These are phyloP conservation scores for Avena insularis DNA, from an alignment of 176 grass and related monocot species.

Conservation along the genomic window DNA sequence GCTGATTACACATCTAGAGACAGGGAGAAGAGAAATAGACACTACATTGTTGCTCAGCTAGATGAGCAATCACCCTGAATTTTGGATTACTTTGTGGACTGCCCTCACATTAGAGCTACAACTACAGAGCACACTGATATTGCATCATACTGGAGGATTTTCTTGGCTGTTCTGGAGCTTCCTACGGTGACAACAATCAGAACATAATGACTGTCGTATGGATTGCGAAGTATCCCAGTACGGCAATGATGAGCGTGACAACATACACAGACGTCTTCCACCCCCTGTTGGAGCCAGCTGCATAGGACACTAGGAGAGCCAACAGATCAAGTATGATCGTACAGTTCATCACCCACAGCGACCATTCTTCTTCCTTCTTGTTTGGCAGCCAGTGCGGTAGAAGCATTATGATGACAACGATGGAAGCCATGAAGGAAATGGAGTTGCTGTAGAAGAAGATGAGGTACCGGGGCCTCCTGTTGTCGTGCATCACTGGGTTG, in stretches of 20 bases:
- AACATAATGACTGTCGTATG: not conserved
- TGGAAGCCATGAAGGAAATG: slow-evolving; percentile 12
- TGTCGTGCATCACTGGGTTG: not conserved
- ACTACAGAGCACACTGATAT: not conserved
- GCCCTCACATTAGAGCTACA: not conserved
- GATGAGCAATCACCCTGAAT: not conserved
- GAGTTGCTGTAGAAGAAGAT: slow-evolving; percentile 34
- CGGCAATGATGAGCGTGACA: not conserved
- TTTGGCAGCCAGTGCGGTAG: not conserved
- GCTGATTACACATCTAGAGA: not conserved
- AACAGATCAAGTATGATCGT: slow-evolving; percentile 26
- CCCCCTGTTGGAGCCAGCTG: slow-evolving; percentile 24
- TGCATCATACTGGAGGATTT: not conserved
- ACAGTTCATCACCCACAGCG: not conserved
- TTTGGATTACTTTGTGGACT: not conserved
- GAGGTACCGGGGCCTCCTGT: not conserved
- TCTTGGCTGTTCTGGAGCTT: not conserved
- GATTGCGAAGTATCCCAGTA: not conserved
- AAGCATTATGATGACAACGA: not conserved
- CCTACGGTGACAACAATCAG: no score
- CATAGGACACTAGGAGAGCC: slow-evolving; percentile 31
- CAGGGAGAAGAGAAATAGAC: no score
- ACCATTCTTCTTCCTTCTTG: not conserved
- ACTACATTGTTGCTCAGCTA: not conserved
- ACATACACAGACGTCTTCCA: slow-evolving; percentile 8